These are phyloP conservation scores for Hymenoscyphus linearis DNA, from an alignment of 2,329 filamentous ascomycete genomes.

Conservation along the genomic window DNA sequence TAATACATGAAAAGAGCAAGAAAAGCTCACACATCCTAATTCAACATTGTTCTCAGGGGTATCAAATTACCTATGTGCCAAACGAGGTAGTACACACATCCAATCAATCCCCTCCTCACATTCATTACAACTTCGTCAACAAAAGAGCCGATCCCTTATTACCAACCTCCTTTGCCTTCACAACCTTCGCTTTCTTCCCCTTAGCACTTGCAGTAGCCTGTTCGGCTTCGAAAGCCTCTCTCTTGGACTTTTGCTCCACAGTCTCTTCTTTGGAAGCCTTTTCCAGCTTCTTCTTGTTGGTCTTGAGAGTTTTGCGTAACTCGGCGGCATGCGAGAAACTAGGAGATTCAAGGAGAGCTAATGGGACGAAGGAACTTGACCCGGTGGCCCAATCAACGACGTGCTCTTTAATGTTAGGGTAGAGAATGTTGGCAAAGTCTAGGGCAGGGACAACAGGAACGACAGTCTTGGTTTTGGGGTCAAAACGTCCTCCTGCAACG, in stretches of 20 bases:
- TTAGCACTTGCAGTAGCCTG: slow-evolving; percentile 37
- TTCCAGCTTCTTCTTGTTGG: slow-evolving; percentile 66
- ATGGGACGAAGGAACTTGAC: slow-evolving; percentile 77
- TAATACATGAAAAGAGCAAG: not conserved
- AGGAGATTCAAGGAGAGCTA: slow-evolving; percentile 71
- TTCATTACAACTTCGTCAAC: slow-evolving; percentile 51
- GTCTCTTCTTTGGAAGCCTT: slow-evolving; percentile 59
- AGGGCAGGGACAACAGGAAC: slow-evolving; percentile 70
- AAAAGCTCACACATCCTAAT: not conserved
- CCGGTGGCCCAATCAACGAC: slow-evolving; percentile 81
- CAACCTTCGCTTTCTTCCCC: slow-evolving; percentile 39
- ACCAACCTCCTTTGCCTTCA: slow-evolving; percentile 42
- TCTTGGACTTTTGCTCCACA: slow-evolving; percentile 46
- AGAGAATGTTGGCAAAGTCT: slow-evolving; percentile 76
- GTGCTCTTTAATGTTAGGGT: slow-evolving; percentile 69
- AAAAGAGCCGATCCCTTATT: slow-evolving; percentile 59
- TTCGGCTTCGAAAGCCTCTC: slow-evolving; percentile 39
- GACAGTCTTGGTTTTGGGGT: slow-evolving; percentile 65
- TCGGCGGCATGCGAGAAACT: slow-evolving; percentile 63
- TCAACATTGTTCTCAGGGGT: not conserved
- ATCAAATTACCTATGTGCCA: not conserved
- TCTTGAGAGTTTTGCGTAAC: slow-evolving; percentile 64
- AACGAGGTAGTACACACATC: not conserved
- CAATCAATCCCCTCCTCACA: not conserved
- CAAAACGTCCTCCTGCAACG: slow-evolving; percentile 83